phyloP scores from a whole-genome alignment of 1,284 basidiomycete species.

The Cystobasidium sp. region DNA sequence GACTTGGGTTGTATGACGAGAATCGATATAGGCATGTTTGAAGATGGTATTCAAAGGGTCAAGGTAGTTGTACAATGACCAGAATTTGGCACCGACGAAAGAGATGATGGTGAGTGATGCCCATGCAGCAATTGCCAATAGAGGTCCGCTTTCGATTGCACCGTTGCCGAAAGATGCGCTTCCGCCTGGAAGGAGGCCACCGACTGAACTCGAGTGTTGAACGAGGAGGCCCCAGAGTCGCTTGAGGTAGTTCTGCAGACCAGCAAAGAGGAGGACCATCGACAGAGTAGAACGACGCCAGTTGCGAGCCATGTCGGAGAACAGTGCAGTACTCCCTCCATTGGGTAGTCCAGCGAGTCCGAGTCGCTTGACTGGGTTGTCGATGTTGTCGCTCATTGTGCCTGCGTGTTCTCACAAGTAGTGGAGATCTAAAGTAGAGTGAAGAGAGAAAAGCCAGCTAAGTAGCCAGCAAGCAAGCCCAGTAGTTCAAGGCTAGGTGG shows the following conservation, averaged over 20 bases:
- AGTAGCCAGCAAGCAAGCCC: too few species aligned
- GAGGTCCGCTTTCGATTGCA: not conserved
- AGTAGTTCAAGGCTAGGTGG: too few species aligned
- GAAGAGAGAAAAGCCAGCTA: too few species aligned
- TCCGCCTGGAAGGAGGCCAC: not conserved
- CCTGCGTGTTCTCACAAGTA: too few species aligned
- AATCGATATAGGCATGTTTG: constrained; percentile 29
- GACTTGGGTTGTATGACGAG: constrained; percentile 11
- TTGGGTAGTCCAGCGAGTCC: not conserved
- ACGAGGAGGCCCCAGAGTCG: constrained; percentile 1
- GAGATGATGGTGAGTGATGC: constrained; percentile 19
- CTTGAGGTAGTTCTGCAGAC: constrained; percentile 21
- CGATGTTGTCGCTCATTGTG: not conserved
- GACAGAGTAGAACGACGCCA: not conserved
- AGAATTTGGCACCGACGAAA: constrained; percentile 32
- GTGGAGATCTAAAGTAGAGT: too few species aligned
- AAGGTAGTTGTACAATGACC: constrained; percentile 26
- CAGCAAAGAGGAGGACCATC: not conserved
- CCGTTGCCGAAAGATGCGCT: not conserved
- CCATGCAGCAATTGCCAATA: constrained; percentile 10
- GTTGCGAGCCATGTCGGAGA: not conserved
- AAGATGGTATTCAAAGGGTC: constrained; percentile 32
- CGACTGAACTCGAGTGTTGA: not conserved
- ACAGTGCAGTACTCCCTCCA: not conserved
- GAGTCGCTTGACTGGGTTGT: constrained; percentile 1